Evolutionary conservation across 2,329 filamentous ascomycete genomes (phyloP).

Genomic region (Alternaria sp.): DNA sequence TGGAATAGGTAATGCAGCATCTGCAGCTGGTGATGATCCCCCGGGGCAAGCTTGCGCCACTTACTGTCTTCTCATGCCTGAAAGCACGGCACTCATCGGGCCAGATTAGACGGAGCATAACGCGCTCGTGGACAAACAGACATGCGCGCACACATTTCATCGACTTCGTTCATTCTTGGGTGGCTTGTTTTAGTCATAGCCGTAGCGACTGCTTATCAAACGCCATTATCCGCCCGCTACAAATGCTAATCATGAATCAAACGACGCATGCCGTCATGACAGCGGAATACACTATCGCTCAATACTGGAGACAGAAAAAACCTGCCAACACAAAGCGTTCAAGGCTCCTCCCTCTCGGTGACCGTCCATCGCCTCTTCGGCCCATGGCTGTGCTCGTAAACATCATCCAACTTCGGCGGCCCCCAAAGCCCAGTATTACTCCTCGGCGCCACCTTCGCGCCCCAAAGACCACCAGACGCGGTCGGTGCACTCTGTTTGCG

Average conservation of each 20-base stretch:
- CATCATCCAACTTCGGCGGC: slow-evolving; percentile 44
- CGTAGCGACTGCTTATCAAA: slow-evolving; percentile 2
- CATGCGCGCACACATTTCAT: background rate
- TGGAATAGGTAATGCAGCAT: background rate
- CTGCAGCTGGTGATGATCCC: slow-evolving; percentile 12
- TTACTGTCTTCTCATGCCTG: background rate
- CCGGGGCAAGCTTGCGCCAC: slow-evolving; percentile 15
- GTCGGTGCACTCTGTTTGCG: slow-evolving; percentile 24
- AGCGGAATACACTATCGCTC: background rate
- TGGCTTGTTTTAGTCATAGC: background rate
- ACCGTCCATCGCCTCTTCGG: slow-evolving; percentile 58
- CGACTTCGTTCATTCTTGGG: background rate
- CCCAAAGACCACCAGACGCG: slow-evolving; percentile 39
- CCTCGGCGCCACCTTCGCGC: slow-evolving; percentile 28
- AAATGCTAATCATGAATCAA: slow-evolving; percentile 2
- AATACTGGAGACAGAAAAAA: background rate
- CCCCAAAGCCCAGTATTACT: slow-evolving; percentile 56
- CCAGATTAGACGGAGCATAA: slow-evolving; percentile 1
- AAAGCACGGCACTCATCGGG: slow-evolving; percentile 9
- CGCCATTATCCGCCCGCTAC: slow-evolving; percentile 5
- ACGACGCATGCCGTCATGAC: background rate
- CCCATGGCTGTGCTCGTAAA: slow-evolving; percentile 50
- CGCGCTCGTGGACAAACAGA: background rate
- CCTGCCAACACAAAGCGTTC: background rate
- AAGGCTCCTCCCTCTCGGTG: slow-evolving; percentile 43